Conservation (phyloP, 2,329 filamentous ascomycete genomes). For the Fusarium nanum region DNA sequence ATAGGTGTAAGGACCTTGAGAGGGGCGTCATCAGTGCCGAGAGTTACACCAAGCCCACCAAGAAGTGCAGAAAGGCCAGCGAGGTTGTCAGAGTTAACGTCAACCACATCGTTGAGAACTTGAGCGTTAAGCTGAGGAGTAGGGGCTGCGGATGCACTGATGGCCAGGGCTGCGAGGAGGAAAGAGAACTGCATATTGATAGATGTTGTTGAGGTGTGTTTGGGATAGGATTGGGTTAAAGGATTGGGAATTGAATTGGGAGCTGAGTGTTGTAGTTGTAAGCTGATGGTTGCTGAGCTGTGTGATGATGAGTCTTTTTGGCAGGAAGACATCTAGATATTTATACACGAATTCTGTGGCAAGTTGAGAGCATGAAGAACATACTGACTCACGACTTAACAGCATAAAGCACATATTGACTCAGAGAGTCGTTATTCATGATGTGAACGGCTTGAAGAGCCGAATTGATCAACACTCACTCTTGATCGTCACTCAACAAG, state of each 20-base stretch:
- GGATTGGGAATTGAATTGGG: background rate
- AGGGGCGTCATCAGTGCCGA: too few species aligned
- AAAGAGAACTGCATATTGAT: background rate
- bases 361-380: background rate
- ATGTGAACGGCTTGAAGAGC: rapidly evolving
- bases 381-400: background rate
- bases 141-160: background rate
- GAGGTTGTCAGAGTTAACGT: background rate
- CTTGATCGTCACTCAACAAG: too few species aligned
- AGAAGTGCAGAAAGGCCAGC: background rate
- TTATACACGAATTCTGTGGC: background rate
- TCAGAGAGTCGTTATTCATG: background rate
- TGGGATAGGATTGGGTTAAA: background rate
- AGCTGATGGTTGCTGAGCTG: background rate
- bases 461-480: background rate
- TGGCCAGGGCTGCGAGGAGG: background rate
- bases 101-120: background rate
- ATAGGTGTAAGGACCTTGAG: background rate
- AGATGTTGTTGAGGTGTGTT: background rate
- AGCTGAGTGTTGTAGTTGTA: background rate
- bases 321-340: background rate
- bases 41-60: background rate
- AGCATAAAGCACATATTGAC: background rate
- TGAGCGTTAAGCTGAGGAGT: background rate
- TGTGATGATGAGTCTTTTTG: background rate